Conservation (phyloP, 148 eudicot species). For the Rhododendron molle region DNA sequence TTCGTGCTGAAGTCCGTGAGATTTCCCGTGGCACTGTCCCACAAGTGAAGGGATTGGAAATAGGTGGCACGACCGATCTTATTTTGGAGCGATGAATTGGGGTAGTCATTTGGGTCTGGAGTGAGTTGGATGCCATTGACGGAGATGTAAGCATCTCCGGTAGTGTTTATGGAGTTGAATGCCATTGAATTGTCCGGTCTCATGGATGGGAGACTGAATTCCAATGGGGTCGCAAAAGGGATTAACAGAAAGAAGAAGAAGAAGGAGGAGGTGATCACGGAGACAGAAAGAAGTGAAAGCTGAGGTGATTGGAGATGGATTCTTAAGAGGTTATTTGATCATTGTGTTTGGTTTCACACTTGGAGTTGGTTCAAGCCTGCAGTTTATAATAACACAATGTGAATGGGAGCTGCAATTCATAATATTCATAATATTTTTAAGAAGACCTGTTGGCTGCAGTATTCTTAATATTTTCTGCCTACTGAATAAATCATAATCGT, state of each 20-base stretch:
- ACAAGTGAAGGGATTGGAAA: conserved; percentile 2
- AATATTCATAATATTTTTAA: no score
- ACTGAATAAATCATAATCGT: no score
- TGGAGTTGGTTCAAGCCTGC: neutral
- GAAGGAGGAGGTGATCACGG: neutral
- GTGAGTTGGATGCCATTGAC: conserved; percentile 9
- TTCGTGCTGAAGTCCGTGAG: conserved; percentile 12
- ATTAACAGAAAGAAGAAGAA: neutral
- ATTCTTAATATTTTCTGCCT: no score
- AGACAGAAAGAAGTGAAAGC: neutral
- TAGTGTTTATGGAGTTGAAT: neutral
- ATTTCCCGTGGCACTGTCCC: conserved; percentile 7
- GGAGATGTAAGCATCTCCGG: conserved; percentile 11
- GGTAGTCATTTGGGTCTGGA: neutral
- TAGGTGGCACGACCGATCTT: conserved; percentile 9
- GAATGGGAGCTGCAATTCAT: no score
- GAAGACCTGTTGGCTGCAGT: no score
- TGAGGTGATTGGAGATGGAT: neutral
- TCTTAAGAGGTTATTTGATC: neutral
- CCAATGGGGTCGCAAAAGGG: neutral
- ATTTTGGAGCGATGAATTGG: neutral
- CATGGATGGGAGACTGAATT: conserved; percentile 5
- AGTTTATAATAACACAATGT: no score
- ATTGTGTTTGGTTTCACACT: neutral
- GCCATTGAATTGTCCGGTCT: neutral